Conservation (phyloP, 805 yeast species). For the Spathaspora passalidarum region DNA sequence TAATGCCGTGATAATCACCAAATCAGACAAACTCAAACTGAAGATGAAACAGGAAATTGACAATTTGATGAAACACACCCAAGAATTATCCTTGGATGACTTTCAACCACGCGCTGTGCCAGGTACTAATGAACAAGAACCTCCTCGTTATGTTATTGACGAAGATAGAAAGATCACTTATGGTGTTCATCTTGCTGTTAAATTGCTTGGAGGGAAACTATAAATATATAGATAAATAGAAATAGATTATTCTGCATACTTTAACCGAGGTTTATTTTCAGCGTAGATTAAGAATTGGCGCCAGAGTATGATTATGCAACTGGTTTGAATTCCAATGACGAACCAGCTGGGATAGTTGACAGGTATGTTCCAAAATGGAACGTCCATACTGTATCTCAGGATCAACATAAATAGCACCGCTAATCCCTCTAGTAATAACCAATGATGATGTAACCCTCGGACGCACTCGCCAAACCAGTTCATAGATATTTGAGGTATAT, state of each 20-base stretch:
- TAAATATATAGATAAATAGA: constrained; percentile 4
- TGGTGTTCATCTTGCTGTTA: constrained; percentile 68
- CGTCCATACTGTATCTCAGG: background rate
- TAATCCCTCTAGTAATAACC: constrained; percentile 2
- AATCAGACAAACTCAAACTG: constrained; percentile 54
- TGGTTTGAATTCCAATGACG: background rate
- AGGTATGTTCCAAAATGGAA: constrained; percentile 13
- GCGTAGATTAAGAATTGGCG: background rate
- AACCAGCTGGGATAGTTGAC: constrained; percentile 18
- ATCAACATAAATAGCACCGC: background rate
- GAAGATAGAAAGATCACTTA: constrained; percentile 58
- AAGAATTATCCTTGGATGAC: constrained; percentile 53
- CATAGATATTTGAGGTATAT: constrained; percentile 40
- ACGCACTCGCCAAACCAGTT: constrained; percentile 36
- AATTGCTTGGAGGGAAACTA: constrained; percentile 55
- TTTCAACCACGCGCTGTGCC: constrained; percentile 39
- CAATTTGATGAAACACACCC: constrained; percentile 53
- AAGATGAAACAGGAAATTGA: constrained; percentile 62
- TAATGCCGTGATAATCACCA: constrained; percentile 77
- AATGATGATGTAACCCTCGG: constrained; percentile 13
- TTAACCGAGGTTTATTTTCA: background rate
- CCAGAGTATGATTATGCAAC: background rate
- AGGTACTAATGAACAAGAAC: constrained; percentile 5
- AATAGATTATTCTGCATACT: background rate
- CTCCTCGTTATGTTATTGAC: constrained; percentile 34